These are phyloP conservation scores for Backusella liffmaniae DNA, from an alignment of 192 early-diverging fungal genomes.

Conservation along the genomic window DNA sequence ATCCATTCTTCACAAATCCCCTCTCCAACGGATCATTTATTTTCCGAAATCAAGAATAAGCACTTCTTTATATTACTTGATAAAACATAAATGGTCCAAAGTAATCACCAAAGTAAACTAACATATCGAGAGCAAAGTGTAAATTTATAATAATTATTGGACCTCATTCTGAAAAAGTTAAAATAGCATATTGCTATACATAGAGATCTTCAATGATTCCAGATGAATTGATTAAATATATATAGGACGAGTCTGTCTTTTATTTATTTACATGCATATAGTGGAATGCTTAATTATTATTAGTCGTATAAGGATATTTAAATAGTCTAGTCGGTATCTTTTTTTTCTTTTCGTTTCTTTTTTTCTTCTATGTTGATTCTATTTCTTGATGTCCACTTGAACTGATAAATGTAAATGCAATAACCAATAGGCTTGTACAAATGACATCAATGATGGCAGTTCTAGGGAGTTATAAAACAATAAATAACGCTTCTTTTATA, in stretches of 20 bases:
- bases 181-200: background rate
- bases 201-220: background rate
- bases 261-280: background rate
- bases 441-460: slow-evolving; percentile 72
- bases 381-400: slow-evolving; percentile 13
- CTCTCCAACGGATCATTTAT: background rate
- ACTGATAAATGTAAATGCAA: slow-evolving; percentile 39
- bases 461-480: slow-evolving; percentile 40
- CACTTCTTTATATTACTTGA: background rate
- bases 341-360: background rate
- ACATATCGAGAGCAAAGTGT: too few relatives aligned
- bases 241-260: background rate
- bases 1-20: background rate
- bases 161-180: too few relatives aligned
- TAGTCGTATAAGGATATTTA: background rate
- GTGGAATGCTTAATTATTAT: background rate
- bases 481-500: background rate
- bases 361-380: background rate
- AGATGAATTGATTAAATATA: background rate
- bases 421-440: slow-evolving; percentile 60
- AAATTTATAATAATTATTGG: too few relatives aligned
- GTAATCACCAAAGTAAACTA: background rate
- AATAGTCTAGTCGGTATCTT: background rate
- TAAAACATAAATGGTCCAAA: background rate
- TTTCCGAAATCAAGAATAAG: background rate